Conservation (phyloP, 2,329 filamentous ascomycete genomes). For the Colletotrichum sp. region DNA sequence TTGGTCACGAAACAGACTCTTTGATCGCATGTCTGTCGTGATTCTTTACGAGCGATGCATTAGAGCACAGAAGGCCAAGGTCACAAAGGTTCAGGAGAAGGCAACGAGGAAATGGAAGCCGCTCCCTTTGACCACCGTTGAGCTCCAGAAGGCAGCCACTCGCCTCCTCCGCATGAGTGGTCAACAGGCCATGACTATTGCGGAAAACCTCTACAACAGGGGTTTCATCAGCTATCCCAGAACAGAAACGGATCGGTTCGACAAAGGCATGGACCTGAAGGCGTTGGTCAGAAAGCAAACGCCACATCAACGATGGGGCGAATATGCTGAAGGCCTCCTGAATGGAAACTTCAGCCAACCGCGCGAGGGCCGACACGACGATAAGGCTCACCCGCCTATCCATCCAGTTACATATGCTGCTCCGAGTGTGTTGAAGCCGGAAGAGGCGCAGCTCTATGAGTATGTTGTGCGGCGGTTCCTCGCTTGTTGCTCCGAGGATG, state of each 20-base stretch:
- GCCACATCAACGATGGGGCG: slow-evolving; percentile 77
- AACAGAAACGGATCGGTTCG: slow-evolving; percentile 96
- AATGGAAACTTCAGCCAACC: slow-evolving; percentile 82
- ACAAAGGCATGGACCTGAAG: slow-evolving; percentile 84
- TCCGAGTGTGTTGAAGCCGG: slow-evolving; percentile 64
- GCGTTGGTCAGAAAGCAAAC: slow-evolving; percentile 84
- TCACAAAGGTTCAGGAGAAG: slow-evolving; percentile 87
- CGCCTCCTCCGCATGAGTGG: slow-evolving; percentile 89
- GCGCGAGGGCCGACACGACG: slow-evolving; percentile 84
- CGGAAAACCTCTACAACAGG: slow-evolving; percentile 88
- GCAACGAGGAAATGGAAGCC: slow-evolving; percentile 95
- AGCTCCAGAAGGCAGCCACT: slow-evolving; percentile 94
- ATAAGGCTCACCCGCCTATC: slow-evolving; percentile 96
- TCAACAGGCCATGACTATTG: slow-evolving; percentile 86
- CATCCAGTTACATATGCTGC: slow-evolving; percentile 90
- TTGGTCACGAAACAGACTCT: slow-evolving; percentile 84
- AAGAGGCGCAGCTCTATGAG: slow-evolving; percentile 85
- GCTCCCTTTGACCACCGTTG: slow-evolving; percentile 90
- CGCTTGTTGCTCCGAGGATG: slow-evolving; percentile 94
- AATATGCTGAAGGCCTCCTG: slow-evolving; percentile 77
- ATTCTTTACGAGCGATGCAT: slow-evolving; percentile 89
- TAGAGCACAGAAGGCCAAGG: slow-evolving; percentile 74
- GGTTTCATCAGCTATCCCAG: slow-evolving; percentile 98
- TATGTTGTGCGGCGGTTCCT: slow-evolving; percentile 92
- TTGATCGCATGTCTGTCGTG: slow-evolving; percentile 82